Base-by-base conservation (phyloP, 805 yeast species). In the Wickerhamomyces subpelliculosus region DNA sequence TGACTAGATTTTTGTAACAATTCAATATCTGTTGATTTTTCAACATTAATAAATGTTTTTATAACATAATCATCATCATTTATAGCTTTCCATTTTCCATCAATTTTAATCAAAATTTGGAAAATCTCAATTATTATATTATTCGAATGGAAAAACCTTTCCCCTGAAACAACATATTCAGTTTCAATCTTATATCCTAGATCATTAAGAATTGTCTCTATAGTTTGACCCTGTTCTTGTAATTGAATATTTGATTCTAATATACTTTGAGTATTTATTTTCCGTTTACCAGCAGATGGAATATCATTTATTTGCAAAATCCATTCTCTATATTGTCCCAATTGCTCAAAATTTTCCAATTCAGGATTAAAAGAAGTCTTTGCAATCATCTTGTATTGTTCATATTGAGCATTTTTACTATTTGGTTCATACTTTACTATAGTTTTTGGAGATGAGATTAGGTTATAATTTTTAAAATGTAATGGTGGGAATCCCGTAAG, bases 11-110 rank as follows among this genome's bases (percentile, higher is more conserved):
- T 71, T 39, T 75, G 76, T 8, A 84, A 75, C 35, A 73, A 72
- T 23, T 84, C 89, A 31, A 88, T 70, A 58, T 86, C 95, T 4
- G 89, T 83, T 16, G 84, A 65, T 41, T 74, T 75, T 10, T 77
- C 76, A 9, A 85, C 80, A 48, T 84, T 80, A n/a, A 81, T 76
- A 51, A 68, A 80, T 10, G 81, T 78, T 54, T 77, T 79, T 4
- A 86, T 64, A 44, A 80, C 70, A 48, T 68, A 78, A 6, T 64
- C 61, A 11, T 72, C 68, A 21, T 72, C 73, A n/a, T 81, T 72
- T 32, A 67, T 59, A 48, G 42, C 39, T 37, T 48, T 57, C 32
- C 51, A 42, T 39, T 54, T 3, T 8, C 13, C 30, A 4, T 47
- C 54, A 32, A 53, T 43, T 37, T 50, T 45, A 13, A 57, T 46